Evolutionary conservation across 2,329 filamentous ascomycete genomes (phyloP), one percentile per base, ranked within the genome.

Genomic region (Magnaporthiopsis incrustans): DNA sequence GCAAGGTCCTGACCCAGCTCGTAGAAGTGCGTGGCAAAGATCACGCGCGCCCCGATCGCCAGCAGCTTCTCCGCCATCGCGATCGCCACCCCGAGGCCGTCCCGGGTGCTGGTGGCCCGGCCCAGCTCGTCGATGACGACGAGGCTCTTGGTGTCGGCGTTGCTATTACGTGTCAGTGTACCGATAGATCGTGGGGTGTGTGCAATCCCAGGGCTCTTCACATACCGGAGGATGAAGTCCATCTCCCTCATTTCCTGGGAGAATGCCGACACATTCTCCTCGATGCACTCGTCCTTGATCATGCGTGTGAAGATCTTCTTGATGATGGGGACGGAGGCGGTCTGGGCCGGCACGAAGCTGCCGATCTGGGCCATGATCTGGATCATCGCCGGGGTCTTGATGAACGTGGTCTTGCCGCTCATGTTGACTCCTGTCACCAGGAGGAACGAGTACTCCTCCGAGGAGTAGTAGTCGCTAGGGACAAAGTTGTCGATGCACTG

Each of bases 341-440:
- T 95, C 35, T 88, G 81, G 0, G 92, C 94, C 0, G 95, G 95
- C 1, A 98, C 89, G 73, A 96, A 98, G 69, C 87, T 90, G 3
- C 93, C 94, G 62, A 97, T 87, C 71, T 99, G 95, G 0, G 92
- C 92, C 92, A 99, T 97, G 65, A 99, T 87, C 59, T 90, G 86
- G 71, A 96, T 85, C 38, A 99, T 78, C 0, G 94, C 91, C 30
- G 96, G 81, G 1, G 90, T 89, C 61, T 92, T 87, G 67, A 98
- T 97, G 71, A 97, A 98, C 0, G 93, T 99, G 67, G 90, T 96
- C 74, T 98, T 99, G 0, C 93, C 95, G 69, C 92, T 96, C 95
- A 99, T 99, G 70, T 99, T 99, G 73, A 91, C 96, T 4, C 95
- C 94, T 0, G 94, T 98, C 67, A 99, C 88, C 66, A 98, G 89